phyloP scores from a whole-genome alignment of 768 basidiomycete species.

The Russula earlei region DNA sequence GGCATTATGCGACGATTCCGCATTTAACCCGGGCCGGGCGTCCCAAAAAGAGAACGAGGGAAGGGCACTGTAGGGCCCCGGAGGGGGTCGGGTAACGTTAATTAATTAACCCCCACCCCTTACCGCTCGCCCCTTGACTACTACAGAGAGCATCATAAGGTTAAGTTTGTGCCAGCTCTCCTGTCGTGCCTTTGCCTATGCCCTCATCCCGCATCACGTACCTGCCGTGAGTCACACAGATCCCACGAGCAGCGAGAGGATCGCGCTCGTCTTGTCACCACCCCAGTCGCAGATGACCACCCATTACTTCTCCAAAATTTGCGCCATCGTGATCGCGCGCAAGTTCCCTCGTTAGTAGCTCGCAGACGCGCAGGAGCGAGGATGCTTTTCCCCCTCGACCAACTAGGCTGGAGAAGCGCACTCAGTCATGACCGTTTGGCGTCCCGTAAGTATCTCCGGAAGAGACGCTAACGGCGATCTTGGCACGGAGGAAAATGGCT shows the following conservation, averaged over 20 bases:
- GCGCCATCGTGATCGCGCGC: too few species aligned
- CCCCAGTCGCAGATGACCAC: constrained; percentile 1
- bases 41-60: neutral
- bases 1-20: too few species aligned
- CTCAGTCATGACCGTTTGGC: neutral
- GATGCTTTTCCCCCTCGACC: too few species aligned
- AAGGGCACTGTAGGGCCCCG: too few species aligned
- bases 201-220: constrained; percentile 7
- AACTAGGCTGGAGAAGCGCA: neutral
- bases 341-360: too few species aligned
- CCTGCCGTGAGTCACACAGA: neutral
- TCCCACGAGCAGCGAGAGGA: neutral
- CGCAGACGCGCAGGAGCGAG: too few species aligned
- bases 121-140: neutral
- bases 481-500: neutral
- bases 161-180: neutral
- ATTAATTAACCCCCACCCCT: neutral
- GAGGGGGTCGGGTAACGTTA: neutral
- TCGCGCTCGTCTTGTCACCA: neutral
- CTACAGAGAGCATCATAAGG: too few species aligned
- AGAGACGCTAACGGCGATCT: neutral
- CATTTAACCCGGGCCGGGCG: neutral
- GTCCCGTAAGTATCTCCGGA: neutral
- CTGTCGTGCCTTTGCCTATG: constrained; percentile 10
- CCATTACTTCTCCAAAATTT: too few species aligned